Base-by-base conservation (phyloP, 257 asterid species). In the Fraxinus quadrangulata region DNA sequence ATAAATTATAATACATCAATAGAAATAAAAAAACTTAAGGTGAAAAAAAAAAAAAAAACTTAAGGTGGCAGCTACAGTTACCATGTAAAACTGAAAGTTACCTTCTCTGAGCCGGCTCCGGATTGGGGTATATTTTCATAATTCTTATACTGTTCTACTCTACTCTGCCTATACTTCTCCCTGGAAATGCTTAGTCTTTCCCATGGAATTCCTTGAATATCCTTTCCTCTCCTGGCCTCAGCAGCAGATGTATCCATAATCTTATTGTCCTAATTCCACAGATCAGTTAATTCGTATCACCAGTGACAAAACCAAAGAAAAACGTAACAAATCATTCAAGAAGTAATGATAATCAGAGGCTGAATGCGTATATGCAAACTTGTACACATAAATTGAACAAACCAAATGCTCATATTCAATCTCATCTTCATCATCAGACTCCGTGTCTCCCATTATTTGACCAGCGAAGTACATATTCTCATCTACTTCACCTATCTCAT, bases 201-300 rank as follows among this genome's bases (percentile, higher is more conserved):
- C 92, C 94, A 89, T 6, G 90, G 92, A 10, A 89, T 89, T 76
- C 94, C 94, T 82, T 89, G 94, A 73, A 89, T 89, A 77, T 89
- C 94, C 82, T 86, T 89, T 72, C 94, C 94, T 75, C 34, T 80
- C 72, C 90, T 87, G 33, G 92, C 92, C 81, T 89, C 92, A 13
- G 90, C 86, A 47, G 92, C 92, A 71, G 86, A 86, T 8, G 92
- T 87, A 81, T 89, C 90, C 14, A 88, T 84, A 13, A 86, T 84
- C 87, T 83, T 82, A 73, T 83, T 89, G 83, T 86, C 90, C 91
- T 85, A 80, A 77, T 78, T 14, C 80, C 84, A 86, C 61, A 82
- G 61, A 72, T 69, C 78, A 76, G 81, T 82, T 76, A 79, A 78
- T 76, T 79, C 59, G 56, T 74, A 76, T 31, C 21, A 13, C 74